Conservation (phyloP, 805 yeast genomes). For the Yarrowia phangngaensis region DNA sequence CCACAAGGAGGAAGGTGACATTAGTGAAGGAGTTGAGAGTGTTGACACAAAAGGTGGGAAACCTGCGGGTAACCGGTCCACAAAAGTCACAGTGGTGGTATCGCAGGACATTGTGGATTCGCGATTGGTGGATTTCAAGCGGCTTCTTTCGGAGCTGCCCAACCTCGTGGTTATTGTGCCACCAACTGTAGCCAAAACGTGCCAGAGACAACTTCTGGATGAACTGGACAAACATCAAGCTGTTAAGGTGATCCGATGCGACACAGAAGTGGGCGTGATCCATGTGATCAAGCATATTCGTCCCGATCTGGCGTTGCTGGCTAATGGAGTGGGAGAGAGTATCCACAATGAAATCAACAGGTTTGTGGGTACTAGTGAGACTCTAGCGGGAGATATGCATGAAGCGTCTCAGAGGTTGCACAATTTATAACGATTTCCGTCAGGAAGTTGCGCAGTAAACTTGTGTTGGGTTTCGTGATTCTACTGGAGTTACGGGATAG, state of each 20-base stretch:
- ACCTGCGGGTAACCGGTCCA: background rate
- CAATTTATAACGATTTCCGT: too few species aligned
- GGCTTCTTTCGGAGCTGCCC: constrained; percentile 30
- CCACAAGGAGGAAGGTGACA: too few species aligned
- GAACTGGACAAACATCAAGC: constrained; percentile 33
- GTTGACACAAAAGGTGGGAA: too few species aligned
- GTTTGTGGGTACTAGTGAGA: constrained; percentile 29
- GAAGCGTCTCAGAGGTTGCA: background rate
- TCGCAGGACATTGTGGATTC: constrained; percentile 29
- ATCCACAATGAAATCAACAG: constrained; percentile 24
- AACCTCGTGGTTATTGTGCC: constrained; percentile 40
- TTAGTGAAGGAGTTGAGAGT: too few species aligned
- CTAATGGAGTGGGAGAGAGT: constrained; percentile 29
- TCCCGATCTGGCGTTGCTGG: constrained; percentile 38
- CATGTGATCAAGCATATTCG: constrained; percentile 53
- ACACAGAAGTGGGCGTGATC: constrained; percentile 49
- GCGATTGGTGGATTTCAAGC: constrained; percentile 29
- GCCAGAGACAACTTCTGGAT: constrained; percentile 28
- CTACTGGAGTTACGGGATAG: too few species aligned
- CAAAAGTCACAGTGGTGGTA: constrained; percentile 22
- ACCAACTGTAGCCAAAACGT: constrained; percentile 21
- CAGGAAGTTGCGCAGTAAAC: too few species aligned
- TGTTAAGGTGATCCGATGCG: constrained; percentile 46
- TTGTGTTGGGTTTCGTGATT: too few species aligned
- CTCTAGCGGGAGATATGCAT: constrained; percentile 28